Evolutionary conservation across 2,329 filamentous ascomycete genomes (phyloP).

Genomic region (Dendrostoma leiphaemia): DNA sequence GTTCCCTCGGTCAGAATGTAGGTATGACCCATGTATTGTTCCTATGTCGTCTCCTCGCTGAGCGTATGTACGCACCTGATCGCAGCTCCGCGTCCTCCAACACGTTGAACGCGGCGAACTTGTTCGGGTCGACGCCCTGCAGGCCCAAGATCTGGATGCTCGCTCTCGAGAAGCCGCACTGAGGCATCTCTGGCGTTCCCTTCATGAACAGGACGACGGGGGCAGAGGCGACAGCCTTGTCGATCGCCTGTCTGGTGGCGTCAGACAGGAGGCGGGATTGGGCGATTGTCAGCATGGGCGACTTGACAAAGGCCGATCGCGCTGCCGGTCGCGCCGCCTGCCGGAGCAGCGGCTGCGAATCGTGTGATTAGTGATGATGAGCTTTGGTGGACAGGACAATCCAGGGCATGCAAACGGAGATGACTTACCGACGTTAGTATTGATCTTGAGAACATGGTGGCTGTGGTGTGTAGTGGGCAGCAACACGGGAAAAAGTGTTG

Average conservation of each 20-base stretch:
- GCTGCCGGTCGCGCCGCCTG: slow-evolving; percentile 10
- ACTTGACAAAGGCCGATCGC: slow-evolving; percentile 9
- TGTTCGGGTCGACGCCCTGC: slow-evolving; percentile 90
- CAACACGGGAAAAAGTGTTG: not conserved
- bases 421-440: slow-evolving; percentile 15
- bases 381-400: not conserved
- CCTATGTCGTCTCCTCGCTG: not conserved
- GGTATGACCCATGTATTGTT: not conserved
- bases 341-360: slow-evolving; percentile 19
- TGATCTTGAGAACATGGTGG: slow-evolving; percentile 19
- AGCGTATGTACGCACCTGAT: slow-evolving; percentile 54
- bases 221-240: slow-evolving; percentile 81
- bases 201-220: slow-evolving; percentile 97
- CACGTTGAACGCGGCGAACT: slow-evolving; percentile 98
- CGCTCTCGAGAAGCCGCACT: slow-evolving; percentile 87
- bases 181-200: slow-evolving; percentile 77
- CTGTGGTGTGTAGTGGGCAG: not conserved
- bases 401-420: too few relatives aligned
- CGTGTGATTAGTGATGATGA: not conserved
- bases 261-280: slow-evolving; percentile 67
- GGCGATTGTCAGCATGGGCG: slow-evolving; percentile 21
- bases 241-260: slow-evolving; percentile 78
- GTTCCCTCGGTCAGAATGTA: too few relatives aligned
- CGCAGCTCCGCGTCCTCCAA: slow-evolving; percentile 87
- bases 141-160: slow-evolving; percentile 92